phyloP scores from a whole-genome alignment of 192 early-diverging fungal species.

The Coemansia sp. region DNA sequence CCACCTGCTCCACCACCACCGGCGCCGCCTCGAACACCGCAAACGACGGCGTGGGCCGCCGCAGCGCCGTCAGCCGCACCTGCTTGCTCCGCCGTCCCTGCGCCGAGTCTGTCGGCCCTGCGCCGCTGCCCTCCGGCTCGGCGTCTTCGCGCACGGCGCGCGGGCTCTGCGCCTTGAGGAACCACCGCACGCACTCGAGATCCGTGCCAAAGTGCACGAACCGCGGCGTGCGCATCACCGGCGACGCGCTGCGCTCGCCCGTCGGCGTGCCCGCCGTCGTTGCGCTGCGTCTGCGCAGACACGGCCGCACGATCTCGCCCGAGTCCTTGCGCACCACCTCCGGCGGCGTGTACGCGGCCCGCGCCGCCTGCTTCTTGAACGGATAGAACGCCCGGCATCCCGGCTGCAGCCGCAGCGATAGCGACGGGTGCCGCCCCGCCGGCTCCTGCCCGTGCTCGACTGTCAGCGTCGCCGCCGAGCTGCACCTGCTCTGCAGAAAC shows the following conservation, averaged over 20 bases:
- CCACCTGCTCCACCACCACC: conserved; percentile 58
- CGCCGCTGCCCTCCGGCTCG: conserved; percentile 15
- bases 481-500: conserved; percentile 8
- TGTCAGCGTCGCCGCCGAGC: background rate
- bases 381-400: conserved; percentile 6
- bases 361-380: conserved; percentile 16
- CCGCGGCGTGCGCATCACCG: conserved; percentile 46
- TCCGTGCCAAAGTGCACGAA: conserved; percentile 67
- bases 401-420: conserved; percentile 2
- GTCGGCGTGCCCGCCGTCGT: background rate
- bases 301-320: conserved; percentile 49
- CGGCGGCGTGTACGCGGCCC: conserved; percentile 16
- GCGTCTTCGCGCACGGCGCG: conserved; percentile 48
- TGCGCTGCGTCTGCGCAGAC: conserved; percentile 29
- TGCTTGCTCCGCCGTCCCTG: no score
- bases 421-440: background rate
- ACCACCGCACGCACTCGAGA: conserved; percentile 66
- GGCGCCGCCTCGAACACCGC: conserved; percentile 45
- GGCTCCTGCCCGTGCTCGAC: background rate
- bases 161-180: conserved; percentile 67
- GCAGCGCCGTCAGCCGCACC: conserved; percentile 37
- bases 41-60: conserved; percentile 41
- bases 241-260: background rate
- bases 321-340: conserved; percentile 43
- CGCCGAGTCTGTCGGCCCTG: no score